Conservation (phyloP, 1,284 basidiomycete species). For the Grifola frondosa region DNA sequence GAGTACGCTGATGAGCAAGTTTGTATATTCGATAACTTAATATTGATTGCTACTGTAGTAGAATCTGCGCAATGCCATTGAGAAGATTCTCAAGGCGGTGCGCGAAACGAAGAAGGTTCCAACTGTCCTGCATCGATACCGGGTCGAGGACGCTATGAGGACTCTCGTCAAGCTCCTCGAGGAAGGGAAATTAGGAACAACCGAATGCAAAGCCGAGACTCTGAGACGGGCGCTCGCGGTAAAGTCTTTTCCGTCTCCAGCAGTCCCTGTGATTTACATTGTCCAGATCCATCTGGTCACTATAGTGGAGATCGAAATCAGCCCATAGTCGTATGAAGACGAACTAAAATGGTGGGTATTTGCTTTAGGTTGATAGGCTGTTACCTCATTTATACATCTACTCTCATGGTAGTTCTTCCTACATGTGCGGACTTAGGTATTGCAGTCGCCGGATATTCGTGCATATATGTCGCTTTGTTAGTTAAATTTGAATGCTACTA, state of each 20-base stretch:
- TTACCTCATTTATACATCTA: background rate
- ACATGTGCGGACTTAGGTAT: slow-evolving; percentile 44
- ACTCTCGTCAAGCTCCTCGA: slow-evolving; percentile 14
- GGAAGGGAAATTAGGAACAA: slow-evolving; percentile 39
- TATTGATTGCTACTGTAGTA: background rate
- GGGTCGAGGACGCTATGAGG: slow-evolving; percentile 7
- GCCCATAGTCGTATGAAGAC: slow-evolving; percentile 48
- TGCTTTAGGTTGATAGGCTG: background rate
- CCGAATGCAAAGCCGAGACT: slow-evolving; percentile 47
- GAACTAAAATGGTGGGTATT: slow-evolving; percentile 41
- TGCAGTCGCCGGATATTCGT: slow-evolving; percentile 54
- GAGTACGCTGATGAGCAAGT: slow-evolving; percentile 1
- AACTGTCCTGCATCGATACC: slow-evolving; percentile 34
- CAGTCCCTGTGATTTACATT: background rate
- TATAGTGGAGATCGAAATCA: slow-evolving; percentile 53
- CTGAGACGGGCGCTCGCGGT: slow-evolving; percentile 38
- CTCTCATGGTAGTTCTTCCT: slow-evolving; percentile 32
- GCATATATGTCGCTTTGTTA: slow-evolving; percentile 5
- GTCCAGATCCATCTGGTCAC: slow-evolving; percentile 43
- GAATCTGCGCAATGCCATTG: slow-evolving; percentile 6
- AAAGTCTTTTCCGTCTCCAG: background rate
- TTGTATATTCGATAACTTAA: background rate
- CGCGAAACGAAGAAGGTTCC: no score
- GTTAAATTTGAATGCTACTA: background rate
- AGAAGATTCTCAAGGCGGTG: slow-evolving; percentile 1